Conservation (phyloP, 2,329 filamentous ascomycete genomes). For the Aspergillus caelatus region DNA sequence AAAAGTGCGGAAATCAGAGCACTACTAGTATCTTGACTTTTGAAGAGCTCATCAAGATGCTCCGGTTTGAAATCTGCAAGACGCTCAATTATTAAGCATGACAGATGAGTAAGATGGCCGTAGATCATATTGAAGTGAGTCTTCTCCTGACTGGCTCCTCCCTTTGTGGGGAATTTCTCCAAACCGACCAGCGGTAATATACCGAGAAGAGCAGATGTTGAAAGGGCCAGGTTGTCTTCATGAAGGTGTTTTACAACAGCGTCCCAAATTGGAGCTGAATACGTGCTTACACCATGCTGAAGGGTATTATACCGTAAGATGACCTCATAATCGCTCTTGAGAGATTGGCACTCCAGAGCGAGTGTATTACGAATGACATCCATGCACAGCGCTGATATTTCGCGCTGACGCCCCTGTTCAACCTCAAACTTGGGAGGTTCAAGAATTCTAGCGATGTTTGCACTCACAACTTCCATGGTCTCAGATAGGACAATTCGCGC, state of each 20-base stretch:
- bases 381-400: constrained; percentile 60
- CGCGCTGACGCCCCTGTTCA: constrained; percentile 52
- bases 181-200: constrained; percentile 72
- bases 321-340: constrained; percentile 68
- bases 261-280: constrained; percentile 79
- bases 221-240: constrained; percentile 70
- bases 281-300: constrained; percentile 67
- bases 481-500: constrained; percentile 53
- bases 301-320: constrained; percentile 64
- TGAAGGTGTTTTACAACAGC: constrained; percentile 70
- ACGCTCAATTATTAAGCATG: constrained; percentile 75
- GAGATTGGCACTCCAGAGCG: constrained; percentile 70
- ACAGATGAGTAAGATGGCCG: constrained; percentile 60
- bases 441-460: constrained; percentile 61
- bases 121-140: constrained; percentile 79
- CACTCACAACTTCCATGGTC: constrained; percentile 49
- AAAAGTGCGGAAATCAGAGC: constrained; percentile 79
- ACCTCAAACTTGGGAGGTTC: constrained; percentile 54
- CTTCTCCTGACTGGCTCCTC: constrained; percentile 54
- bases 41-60: constrained; percentile 71
- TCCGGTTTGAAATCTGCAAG: constrained; percentile 73
- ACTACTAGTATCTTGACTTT: constrained; percentile 68
- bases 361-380: constrained; percentile 69
- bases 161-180: constrained; percentile 67
- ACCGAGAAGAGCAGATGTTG: constrained; percentile 71